Evolutionary conservation across 495 filamentous ascomycete species (phyloP).

Genomic region (Penicillium simplicissimum): DNA sequence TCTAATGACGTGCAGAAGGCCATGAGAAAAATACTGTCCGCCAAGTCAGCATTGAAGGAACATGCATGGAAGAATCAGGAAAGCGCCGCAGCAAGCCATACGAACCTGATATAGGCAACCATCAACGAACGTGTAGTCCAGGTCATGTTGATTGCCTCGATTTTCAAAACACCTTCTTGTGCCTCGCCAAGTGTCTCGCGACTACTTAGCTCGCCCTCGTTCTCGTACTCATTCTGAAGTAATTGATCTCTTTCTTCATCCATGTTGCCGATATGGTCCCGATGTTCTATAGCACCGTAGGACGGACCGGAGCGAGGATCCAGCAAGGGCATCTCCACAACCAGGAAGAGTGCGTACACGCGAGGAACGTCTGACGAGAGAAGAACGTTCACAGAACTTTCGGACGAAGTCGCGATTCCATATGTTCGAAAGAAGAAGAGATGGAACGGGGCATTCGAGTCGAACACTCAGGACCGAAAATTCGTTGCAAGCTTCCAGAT

Average conservation of each 20-base stretch:
- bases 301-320: slow-evolving; percentile 38
- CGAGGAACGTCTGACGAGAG: neutral
- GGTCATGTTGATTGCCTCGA: slow-evolving; percentile 57
- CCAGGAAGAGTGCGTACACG: neutral
- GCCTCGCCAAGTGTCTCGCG: slow-evolving; percentile 36
- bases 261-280: slow-evolving; percentile 24
- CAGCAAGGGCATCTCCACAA: slow-evolving; percentile 41
- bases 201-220: slow-evolving; percentile 28
- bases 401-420: slow-evolving; percentile 24
- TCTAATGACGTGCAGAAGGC: slow-evolving; percentile 59
- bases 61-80: neutral
- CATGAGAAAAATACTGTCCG: slow-evolving; percentile 54
- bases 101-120: slow-evolving; percentile 57
- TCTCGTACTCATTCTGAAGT: slow-evolving; percentile 33
- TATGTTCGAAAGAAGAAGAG: slow-evolving; percentile 14
- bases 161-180: slow-evolving; percentile 56
- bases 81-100: slow-evolving; percentile 21
- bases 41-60: slow-evolving; percentile 21
- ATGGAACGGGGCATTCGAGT: too few relatives aligned
- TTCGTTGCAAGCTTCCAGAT: neutral
- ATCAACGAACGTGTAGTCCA: slow-evolving; percentile 55
- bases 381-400: neutral
- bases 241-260: slow-evolving; percentile 40
- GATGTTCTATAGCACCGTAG: slow-evolving; percentile 41
- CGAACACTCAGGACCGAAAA: neutral